Evolutionary conservation across 2,329 filamentous ascomycete species (phyloP), one percentile per base, ranked within the genome.

Genomic region (Colletotrichum falcatum): DNA sequence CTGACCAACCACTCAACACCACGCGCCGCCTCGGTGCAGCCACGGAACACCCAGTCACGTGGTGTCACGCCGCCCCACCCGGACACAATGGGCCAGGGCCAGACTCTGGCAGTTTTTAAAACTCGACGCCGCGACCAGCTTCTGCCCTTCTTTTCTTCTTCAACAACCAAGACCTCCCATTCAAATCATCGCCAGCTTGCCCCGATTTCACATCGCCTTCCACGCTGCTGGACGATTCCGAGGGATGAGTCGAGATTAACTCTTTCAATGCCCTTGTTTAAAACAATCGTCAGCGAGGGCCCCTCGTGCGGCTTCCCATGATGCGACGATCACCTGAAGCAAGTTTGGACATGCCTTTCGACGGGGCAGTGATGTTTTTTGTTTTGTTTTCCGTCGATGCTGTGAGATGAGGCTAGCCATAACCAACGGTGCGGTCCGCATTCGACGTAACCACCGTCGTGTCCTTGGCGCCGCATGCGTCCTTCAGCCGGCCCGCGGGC

Each of bases 241-340:
- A 84, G 85, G 80, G 74, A 81, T 84, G 85, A 83, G 88, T 88
- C 87, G 78, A 90, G 88, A 90, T 78, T 74, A 83, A 87, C 80
- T 80, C 80, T 78, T 59, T 37, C 26, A 78, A 81, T 79, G 84
- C 86, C 86, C 83, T 88, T 89, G 86, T 83, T 83, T 86, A 90
- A 90, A 90, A 90, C 88, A 88, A 89, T 90, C 82, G 85, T 89
- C 87, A 53, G 89, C 86, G 88, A 90, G 88, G 87, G 88, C 87
- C 88, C 86, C 86, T 85, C 80, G 86, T 79, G 86, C 81, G 87
- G 87, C 86, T 84, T 67, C 78, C 87, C 88, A 90, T 89, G 88
- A 90, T 88, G 84, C 86, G 88, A 76, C 88, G 88, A 90, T 90
- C 87, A 90, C 88, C 88, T 89, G 85, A 89, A 84, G 84, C 87